A percentile compares a stretch with the other conserved stretches of the same genome.
phyloP scores from a whole-genome alignment of 2,329 filamentous ascomycete genomes.

The Geosmithia morbida region DNA sequence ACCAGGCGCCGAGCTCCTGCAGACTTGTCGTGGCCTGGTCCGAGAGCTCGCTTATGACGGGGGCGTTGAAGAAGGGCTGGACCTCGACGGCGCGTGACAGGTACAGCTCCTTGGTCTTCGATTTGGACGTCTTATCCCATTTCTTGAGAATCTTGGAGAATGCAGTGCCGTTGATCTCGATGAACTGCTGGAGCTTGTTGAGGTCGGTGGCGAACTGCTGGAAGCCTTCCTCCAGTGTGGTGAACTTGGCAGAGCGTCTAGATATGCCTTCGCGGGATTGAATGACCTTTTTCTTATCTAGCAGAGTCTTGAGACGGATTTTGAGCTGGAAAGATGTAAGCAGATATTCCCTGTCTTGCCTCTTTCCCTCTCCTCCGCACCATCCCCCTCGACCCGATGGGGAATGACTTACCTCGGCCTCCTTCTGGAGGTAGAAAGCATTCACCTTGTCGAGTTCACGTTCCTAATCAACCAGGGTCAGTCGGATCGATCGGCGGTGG shows the following conservation, averaged over 20 bases:
- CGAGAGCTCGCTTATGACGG: slow-evolving; percentile 90
- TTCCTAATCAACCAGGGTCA: slow-evolving; percentile 43
- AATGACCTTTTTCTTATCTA: slow-evolving; percentile 89
- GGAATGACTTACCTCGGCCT: slow-evolving; percentile 63
- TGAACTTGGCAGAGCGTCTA: slow-evolving; percentile 83
- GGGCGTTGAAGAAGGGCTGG: slow-evolving; percentile 94
- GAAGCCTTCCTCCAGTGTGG: slow-evolving; percentile 89
- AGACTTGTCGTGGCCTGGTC: slow-evolving; percentile 95
- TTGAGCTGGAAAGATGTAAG: slow-evolving; percentile 50
- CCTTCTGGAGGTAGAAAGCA: slow-evolving; percentile 92
- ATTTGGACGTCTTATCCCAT: slow-evolving; percentile 99
- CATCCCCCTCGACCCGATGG: not conserved
- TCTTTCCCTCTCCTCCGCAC: not conserved
- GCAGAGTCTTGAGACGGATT: slow-evolving; percentile 75
- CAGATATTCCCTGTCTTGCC: too few relatives aligned
- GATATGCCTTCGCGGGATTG: slow-evolving; percentile 71
- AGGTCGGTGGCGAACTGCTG: slow-evolving; percentile 94
- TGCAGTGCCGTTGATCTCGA: slow-evolving; percentile 93
- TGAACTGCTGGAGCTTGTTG: slow-evolving; percentile 96
- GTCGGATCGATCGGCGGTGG: not conserved
- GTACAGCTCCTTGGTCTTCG: slow-evolving; percentile 94
- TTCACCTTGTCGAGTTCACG: slow-evolving; percentile 98
- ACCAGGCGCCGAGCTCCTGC: slow-evolving; percentile 91
- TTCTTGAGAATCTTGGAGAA: slow-evolving; percentile 99
- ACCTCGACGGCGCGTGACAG: slow-evolving; percentile 92